Conservation (phyloP, 176 grass and related monocot genomes). For the Musa schizocarpa region DNA sequence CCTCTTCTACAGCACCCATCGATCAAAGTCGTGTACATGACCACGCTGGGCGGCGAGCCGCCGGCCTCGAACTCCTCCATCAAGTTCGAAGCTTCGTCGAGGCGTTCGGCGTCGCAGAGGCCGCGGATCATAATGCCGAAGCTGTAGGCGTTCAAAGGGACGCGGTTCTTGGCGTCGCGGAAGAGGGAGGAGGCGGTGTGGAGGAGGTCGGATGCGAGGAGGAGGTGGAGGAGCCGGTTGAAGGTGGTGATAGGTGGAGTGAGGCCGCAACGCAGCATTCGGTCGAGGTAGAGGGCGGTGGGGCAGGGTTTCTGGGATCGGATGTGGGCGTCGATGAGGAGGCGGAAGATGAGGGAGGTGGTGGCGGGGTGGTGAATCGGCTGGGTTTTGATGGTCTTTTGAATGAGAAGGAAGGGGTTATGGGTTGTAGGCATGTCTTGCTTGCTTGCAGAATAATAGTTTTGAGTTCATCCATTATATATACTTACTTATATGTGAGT, state of each 20-base stretch:
- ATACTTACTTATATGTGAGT: too few species aligned
- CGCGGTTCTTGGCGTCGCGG: not conserved
- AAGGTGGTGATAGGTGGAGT: slow-evolving; percentile 3
- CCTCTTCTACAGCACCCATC: slow-evolving; percentile 38
- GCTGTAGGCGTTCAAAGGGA: slow-evolving; percentile 1
- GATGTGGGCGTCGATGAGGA: slow-evolving; percentile 17
- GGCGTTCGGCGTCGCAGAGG: slow-evolving; percentile 12
- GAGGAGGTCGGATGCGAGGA: slow-evolving; percentile 12
- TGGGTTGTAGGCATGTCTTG: not conserved
- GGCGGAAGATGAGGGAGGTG: slow-evolving; percentile 5
- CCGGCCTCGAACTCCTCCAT: slow-evolving; percentile 12
- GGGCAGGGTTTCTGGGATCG: not conserved
- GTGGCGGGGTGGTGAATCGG: slow-evolving; percentile 15
- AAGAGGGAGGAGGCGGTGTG: slow-evolving; percentile 12
- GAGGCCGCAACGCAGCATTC: not conserved
- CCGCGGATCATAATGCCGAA: slow-evolving; percentile 21
- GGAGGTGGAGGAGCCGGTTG: slow-evolving; percentile 16
- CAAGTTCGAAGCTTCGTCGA: slow-evolving; percentile 5
- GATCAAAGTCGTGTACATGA: slow-evolving; percentile 47
- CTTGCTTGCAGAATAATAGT: too few species aligned
- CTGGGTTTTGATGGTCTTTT: slow-evolving; percentile 13
- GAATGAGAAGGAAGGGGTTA: slow-evolving; percentile 2
- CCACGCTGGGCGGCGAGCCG: slow-evolving; percentile 27
- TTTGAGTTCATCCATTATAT: not conserved
- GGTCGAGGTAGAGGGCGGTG: slow-evolving; percentile 14